Percentiles rank a stretch among this genome's conserved stretches.
Evolutionary conservation across 108 stramenopile species (phyloP).

Genomic region (Phaeodactylum tricornutum): DNA sequence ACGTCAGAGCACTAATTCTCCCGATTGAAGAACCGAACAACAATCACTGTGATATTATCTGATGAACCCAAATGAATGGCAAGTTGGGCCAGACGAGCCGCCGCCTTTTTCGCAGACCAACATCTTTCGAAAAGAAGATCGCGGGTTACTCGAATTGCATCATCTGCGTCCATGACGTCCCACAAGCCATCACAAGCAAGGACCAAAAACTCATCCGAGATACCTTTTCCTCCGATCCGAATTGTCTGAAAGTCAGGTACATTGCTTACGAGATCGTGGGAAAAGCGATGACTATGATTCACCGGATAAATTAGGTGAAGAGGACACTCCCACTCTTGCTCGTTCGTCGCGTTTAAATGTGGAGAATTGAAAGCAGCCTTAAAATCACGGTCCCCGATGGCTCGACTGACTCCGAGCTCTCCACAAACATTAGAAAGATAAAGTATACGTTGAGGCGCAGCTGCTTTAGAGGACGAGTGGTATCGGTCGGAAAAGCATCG

Average conservation of each 20-base stretch:
- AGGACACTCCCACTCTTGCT: constrained; percentile 40
- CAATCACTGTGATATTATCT: constrained; percentile 78
- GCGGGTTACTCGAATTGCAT: constrained; percentile 57
- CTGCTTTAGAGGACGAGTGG: constrained; percentile 18
- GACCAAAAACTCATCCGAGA: constrained; percentile 53
- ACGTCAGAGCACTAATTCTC: no score
- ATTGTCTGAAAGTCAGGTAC: constrained; percentile 46
- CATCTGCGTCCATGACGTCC: constrained; percentile 74
- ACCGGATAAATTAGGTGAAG: constrained; percentile 56
- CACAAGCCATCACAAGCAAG: constrained; percentile 79
- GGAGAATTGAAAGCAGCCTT: constrained; percentile 70
- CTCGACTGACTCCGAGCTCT: constrained; percentile 74
- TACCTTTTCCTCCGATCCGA: constrained; percentile 31
- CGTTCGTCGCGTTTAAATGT: constrained; percentile 14
- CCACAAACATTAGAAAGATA: constrained; percentile 72
- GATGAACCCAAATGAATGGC: constrained; percentile 74
- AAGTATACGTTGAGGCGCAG: constrained; percentile 59
- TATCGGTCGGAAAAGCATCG: constrained; percentile 55
- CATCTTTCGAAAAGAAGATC: constrained; percentile 57
- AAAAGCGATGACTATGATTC: constrained; percentile 47
- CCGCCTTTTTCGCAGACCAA: constrained; percentile 52
- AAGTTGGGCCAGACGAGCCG: constrained; percentile 72
- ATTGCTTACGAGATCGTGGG: constrained; percentile 64
- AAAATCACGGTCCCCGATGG: constrained; percentile 76
- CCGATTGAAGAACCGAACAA: no score